Conservation (phyloP, 805 yeast species). For the Wickerhamomyces alni region DNA sequence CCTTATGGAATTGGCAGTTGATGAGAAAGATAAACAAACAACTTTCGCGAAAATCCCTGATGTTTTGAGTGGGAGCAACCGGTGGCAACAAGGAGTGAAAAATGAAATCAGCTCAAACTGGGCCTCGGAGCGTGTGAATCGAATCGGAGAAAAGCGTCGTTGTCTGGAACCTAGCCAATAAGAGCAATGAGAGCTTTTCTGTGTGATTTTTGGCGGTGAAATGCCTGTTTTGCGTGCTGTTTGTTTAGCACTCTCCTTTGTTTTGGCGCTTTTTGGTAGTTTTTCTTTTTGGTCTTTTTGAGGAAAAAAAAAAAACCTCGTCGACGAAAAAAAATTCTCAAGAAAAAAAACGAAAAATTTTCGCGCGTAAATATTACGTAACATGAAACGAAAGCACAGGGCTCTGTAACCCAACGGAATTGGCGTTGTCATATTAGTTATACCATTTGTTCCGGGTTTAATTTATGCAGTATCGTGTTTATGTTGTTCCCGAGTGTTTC, state of each 20-base stretch:
- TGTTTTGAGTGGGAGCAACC: too few species aligned
- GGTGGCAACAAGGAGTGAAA: too few species aligned
- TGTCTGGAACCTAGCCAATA: too few species aligned
- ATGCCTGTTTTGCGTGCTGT: too few species aligned
- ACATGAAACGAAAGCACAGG: neutral
- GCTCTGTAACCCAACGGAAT: neutral
- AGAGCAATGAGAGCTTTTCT: neutral
- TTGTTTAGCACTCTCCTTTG: neutral
- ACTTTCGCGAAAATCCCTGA: neutral
- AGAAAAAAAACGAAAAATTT: neutral
- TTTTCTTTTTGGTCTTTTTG: too few species aligned
- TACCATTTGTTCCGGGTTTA: constrained; percentile 4
- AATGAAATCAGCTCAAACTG: neutral
- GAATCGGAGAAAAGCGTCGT: too few species aligned
- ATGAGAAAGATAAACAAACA: neutral
- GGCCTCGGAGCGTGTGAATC: too few species aligned
- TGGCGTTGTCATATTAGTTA: too few species aligned
- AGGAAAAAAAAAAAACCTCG: neutral
- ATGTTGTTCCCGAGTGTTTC: constrained; percentile 1
- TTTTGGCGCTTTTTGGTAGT: too few species aligned
- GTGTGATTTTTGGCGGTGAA: neutral
- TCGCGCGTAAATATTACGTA: neutral
- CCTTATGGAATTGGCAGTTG: neutral
- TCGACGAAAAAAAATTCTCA: neutral
- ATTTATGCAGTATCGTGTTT: constrained; percentile 1